Percentiles rank a stretch among this genome's conserved stretches.
phyloP scores from a whole-genome alignment of 805 yeast genomes.

The Suhomyces sp. region DNA sequence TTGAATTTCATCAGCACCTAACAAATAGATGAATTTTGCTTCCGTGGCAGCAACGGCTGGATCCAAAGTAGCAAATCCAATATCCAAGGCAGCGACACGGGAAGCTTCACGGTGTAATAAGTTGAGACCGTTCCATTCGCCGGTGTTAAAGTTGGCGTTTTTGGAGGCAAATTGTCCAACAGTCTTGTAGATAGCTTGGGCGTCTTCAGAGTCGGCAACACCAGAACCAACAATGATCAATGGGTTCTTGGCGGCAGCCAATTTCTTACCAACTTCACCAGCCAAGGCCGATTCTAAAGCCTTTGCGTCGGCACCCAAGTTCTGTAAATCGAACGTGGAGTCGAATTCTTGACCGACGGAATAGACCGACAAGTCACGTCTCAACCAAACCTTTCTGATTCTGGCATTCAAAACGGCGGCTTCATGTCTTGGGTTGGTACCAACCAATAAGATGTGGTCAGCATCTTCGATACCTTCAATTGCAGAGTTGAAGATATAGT shows the following conservation, averaged over 20 bases:
- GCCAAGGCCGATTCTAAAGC: constrained; percentile 58
- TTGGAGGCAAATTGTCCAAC: constrained; percentile 61
- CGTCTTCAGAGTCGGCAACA: constrained; percentile 65
- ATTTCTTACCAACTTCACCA: constrained; percentile 69
- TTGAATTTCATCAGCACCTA: constrained; percentile 81
- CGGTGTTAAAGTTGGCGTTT: constrained; percentile 58
- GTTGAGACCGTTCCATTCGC: constrained; percentile 80
- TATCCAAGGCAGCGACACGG: constrained; percentile 82
- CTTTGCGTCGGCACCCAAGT: constrained; percentile 60
- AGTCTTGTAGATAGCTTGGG: constrained; percentile 56
- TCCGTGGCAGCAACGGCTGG: constrained; percentile 45
- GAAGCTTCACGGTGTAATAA: constrained; percentile 82
- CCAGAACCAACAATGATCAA: constrained; percentile 81
- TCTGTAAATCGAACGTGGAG: constrained; percentile 65
- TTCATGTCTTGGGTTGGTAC: constrained; percentile 87
- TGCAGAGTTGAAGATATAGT: constrained; percentile 76
- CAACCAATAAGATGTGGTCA: constrained; percentile 75
- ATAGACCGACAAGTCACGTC: constrained; percentile 63
- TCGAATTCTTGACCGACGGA: constrained; percentile 77
- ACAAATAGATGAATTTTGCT: constrained; percentile 75
- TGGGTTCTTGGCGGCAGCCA: constrained; percentile 68
- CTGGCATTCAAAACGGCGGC: constrained; percentile 86
- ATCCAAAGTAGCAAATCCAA: constrained; percentile 67
- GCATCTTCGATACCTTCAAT: constrained; percentile 80
- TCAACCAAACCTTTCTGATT: constrained; percentile 78